Base-by-base conservation (phyloP, 2,329 filamentous ascomycete species). In the Lachnellula hyalina region DNA sequence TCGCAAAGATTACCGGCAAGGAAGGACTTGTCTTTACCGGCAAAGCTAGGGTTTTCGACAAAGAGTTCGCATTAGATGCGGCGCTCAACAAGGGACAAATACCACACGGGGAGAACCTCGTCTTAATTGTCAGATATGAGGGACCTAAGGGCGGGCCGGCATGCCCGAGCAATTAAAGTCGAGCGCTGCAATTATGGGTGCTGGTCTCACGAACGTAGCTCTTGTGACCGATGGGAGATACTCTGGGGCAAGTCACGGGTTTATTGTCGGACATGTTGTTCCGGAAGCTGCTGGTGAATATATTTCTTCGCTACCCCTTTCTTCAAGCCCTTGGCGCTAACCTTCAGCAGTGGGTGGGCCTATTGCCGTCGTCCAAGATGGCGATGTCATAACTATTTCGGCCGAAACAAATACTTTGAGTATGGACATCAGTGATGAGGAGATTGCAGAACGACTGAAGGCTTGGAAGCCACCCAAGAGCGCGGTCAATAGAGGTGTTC, bases 81-180 rank as follows among this genome's bases (percentile, higher is more conserved):
- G 91, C 92, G 0, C 78, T 97, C 12, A 85, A 84, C 23, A 75
- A 75, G 19, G 86, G 90, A 21, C 70, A 78, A 49, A 87, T 90
- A 47, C 82, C 83, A 0, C 83, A 83, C 36, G 82, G 82, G 57
- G 90, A 94, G 67, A 94, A 95, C 68, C 79, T 96, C 14, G 93
- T 96, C 19, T 76, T 96, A 28, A 84, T 96, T 34, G 91, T 97
- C 52, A 86, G 93, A 21, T 96, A 96, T 70, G 93, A 97, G 70
- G 93, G 93, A 0, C 93, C 93, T 12, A 92, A 90, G 69, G 93
- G 93, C 59, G 93, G 93, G 0, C 93, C 93, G 0, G 93, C 44
- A 97, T 97, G 93, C 93, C 92, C 2, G 93, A 97, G 73, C 91
- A 96, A 73, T 80, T 97, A 45, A 90, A 88, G 69, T 89, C 93